Base-by-base conservation (phyloP, 169 alveolate genomes). In the Cryptosporidium felis region DNA sequence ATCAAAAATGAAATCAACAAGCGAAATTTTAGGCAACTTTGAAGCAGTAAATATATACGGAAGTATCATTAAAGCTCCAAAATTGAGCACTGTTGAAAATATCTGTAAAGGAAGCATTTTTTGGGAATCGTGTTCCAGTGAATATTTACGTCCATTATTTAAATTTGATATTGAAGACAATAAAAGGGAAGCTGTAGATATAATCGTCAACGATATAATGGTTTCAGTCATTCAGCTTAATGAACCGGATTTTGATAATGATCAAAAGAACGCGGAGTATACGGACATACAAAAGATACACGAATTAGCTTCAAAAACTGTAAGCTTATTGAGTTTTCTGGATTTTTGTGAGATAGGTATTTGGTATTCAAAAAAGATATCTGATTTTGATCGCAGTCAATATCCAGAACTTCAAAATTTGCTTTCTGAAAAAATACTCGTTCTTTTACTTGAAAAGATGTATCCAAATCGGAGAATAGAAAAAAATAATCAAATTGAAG, bases 91-190 rank as follows among this genome's bases (percentile, higher is more conserved):
- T 14, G 56, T 74, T 74, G 85, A 74, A 10, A 21, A 38, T 9
- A 74, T 74, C 36, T 74, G 85, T 34, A 74, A 56, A n/a, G 85
- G 85, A 56, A 74, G 67, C 30, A 49, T 53, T n/a, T 74, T 74
- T 53, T 74, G 85, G 85, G 85, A 74, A 34, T 23, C 85, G n/a
- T 74, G 85, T 44, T 74, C 67, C 36, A 74, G 56, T 49, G 23
- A 42, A 28, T 44, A 65, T 32, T 9, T 45, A 10, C 32, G 42
- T 16, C 46, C 65, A 2, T 38, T 56, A 12, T 49, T 51, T 58
- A 56, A 23, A 42, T 56, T 56, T 56, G 66, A 74, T 38, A 28
- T 74, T n/a, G 67, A 74, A 14, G 65, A 74, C 18, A 49, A 38
- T 40, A 74, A 40, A 18, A 74, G 18, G 28, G 66, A 53, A 41